Conservation (phyloP, 768 basidiomycete genomes). For the Calocera viscosa region DNA sequence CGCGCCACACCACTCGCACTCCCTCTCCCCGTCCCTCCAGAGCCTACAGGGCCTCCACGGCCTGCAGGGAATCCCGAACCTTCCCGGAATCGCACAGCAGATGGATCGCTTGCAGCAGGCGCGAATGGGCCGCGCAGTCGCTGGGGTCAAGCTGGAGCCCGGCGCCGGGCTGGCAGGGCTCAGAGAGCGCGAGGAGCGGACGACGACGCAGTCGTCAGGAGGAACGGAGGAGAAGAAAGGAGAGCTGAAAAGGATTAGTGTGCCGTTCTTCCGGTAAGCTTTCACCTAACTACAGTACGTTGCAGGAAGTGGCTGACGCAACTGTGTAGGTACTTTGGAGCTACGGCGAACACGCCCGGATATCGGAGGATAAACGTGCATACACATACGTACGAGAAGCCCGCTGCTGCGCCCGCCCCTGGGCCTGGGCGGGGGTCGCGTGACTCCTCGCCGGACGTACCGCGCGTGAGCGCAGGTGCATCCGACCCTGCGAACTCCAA, state of each 20-base stretch:
- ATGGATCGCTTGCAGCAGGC: slow-evolving; percentile 1
- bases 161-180: background rate
- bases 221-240: background rate
- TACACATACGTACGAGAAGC: slow-evolving; percentile 5
- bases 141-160: background rate
- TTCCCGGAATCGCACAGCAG: slow-evolving; percentile 1
- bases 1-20: background rate
- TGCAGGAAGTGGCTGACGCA: background rate
- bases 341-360: slow-evolving; percentile 18
- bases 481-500: background rate
- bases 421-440: background rate
- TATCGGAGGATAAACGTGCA: slow-evolving; percentile 17
- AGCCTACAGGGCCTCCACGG: background rate
- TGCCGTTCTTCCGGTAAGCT: slow-evolving; percentile 17
- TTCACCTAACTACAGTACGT: background rate
- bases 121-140: background rate
- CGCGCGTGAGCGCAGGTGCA: background rate
- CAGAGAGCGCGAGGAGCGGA: background rate
- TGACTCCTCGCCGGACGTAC: background rate
- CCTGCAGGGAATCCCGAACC: background rate
- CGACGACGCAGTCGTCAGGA: background rate
- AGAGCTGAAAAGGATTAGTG: slow-evolving; percentile 15
- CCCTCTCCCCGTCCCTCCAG: background rate
- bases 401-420: background rate
- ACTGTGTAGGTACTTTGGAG: slow-evolving; percentile 16